Conservation (phyloP, 148 eudicot genomes). For the Selenicereus undatus region DNA sequence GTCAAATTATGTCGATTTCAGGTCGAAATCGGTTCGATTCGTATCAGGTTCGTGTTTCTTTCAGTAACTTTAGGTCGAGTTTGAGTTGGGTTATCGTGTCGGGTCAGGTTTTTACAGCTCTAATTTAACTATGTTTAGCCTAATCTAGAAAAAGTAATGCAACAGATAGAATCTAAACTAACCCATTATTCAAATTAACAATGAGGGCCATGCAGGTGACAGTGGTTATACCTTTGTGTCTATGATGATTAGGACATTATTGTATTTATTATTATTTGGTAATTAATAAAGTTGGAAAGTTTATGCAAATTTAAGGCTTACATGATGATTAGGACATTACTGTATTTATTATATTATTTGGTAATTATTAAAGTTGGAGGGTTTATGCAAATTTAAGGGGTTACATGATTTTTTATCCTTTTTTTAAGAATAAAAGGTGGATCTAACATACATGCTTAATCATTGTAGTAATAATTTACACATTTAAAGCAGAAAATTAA, state of each 20-base stretch:
- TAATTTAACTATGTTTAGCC: background rate
- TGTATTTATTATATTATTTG: background rate
- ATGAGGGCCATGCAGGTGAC: background rate
- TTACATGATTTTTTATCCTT: background rate
- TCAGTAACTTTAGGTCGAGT: too few relatives aligned
- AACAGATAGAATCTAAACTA: conserved; percentile 8
- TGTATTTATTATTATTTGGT: background rate
- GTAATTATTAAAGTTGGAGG: conserved; percentile 3
- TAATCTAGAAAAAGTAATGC: background rate
- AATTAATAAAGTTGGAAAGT: background rate
- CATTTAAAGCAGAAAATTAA: background rate
- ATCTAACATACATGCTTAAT: conserved; percentile 15
- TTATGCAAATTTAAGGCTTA: background rate
- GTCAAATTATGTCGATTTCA: too few relatives aligned
- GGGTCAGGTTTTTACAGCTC: too few relatives aligned
- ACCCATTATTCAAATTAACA: background rate
- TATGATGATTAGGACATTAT: conserved; percentile 2
- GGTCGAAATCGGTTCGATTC: too few relatives aligned
- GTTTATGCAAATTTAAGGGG: background rate
- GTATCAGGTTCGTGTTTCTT: too few relatives aligned
- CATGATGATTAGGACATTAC: background rate
- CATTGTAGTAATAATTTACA: conserved; percentile 27
- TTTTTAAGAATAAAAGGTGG: background rate
- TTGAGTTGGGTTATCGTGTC: too few relatives aligned
- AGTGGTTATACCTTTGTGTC: background rate